These are phyloP conservation scores for Panicum hallii DNA, from an alignment of 202 grass and related monocot species.

Conservation along the genomic window DNA sequence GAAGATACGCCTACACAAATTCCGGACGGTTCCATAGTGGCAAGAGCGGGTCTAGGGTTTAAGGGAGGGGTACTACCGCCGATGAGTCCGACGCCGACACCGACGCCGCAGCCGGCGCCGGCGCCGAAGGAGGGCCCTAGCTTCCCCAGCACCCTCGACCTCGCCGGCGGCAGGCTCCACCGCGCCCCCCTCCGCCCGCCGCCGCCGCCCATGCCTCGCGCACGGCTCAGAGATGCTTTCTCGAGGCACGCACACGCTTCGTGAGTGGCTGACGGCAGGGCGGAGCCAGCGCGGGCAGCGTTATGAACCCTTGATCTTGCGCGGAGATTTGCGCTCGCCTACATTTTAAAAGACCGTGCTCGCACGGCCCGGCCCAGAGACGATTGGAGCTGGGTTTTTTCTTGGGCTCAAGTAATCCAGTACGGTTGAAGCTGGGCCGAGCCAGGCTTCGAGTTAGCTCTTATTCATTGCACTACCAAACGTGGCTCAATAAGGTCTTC, in stretches of 20 bases:
- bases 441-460: background rate
- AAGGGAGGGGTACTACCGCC: constrained; percentile 58
- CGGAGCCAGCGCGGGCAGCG: background rate
- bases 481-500: no score
- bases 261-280: no score
- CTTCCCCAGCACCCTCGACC: constrained; percentile 57
- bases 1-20: background rate
- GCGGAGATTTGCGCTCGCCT: background rate
- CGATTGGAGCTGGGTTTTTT: background rate
- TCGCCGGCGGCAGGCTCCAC: constrained; percentile 45
- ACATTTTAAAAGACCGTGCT: background rate
- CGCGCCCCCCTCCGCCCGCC: constrained; percentile 35
- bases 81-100: constrained; percentile 72
- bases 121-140: constrained; percentile 69
- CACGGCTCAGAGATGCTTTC: constrained; percentile 1
- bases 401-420: background rate
- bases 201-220: constrained; percentile 35
- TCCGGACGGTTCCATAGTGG: background rate
- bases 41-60: background rate
- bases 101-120: constrained; percentile 77
- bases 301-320: background rate
- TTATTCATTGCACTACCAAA: no score
- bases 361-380: background rate
- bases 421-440: background rate
- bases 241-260: constrained; percentile 1